phyloP scores from a whole-genome alignment of 179 eudicot genomes.

The Amaranthus tricolor region DNA sequence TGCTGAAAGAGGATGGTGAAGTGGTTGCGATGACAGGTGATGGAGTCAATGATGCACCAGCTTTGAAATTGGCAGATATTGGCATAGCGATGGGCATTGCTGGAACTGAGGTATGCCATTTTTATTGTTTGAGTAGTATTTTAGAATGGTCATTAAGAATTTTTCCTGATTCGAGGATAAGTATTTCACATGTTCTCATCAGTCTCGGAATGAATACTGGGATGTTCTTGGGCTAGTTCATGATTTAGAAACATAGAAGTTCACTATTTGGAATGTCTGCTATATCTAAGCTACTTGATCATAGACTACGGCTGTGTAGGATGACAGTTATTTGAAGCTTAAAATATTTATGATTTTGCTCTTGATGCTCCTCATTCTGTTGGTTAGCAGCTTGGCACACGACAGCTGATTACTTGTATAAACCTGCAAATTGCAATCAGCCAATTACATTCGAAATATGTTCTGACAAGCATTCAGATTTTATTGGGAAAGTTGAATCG shows the following conservation, averaged over 20 bases:
- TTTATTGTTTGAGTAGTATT: neutral
- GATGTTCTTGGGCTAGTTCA: neutral
- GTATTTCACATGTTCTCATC: neutral
- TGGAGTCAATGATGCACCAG: slow-evolving; percentile 99
- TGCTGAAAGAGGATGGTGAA: slow-evolving; percentile 83
- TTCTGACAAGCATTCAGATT: neutral
- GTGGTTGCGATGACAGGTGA: slow-evolving; percentile 99
- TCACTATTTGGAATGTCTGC: neutral
- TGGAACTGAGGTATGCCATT: slow-evolving; percentile 77
- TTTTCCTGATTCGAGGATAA: neutral
- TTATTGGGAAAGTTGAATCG: neutral
- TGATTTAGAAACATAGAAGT: neutral
- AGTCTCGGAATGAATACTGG: slow-evolving; percentile 4
- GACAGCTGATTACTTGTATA: too few relatives aligned
- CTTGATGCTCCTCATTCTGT: neutral
- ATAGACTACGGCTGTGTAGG: neutral
- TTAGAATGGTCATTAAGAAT: neutral
- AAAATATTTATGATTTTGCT: neutral
- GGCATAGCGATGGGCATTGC: slow-evolving; percentile 99
- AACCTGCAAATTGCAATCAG: too few relatives aligned
- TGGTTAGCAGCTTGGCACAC: neutral
- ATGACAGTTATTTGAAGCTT: neutral
- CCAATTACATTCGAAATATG: neutral
- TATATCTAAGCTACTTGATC: neutral
- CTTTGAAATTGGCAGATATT: slow-evolving; percentile 89